Base-by-base conservation (phyloP, 2,329 filamentous ascomycete species). In the Escovopsis sp. region DNA sequence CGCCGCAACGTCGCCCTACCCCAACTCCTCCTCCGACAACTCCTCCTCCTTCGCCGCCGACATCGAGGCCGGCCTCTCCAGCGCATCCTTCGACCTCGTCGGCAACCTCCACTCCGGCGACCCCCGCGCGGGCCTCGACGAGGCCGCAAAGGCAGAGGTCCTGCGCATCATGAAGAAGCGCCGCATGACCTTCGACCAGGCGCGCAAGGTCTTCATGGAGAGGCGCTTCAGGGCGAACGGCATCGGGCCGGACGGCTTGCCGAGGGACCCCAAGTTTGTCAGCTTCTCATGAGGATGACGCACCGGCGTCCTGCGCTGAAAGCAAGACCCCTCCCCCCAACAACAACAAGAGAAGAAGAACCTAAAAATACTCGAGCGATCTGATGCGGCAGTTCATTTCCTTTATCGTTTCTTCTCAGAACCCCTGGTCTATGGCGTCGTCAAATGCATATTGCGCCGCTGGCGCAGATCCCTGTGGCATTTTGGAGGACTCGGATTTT, bases 241-340 rank as follows among this genome's bases (percentile, higher is more conserved):
- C 35, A 94, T 98, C 53, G 85, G 78, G 1, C 70, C 81, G 5
- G 90, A 98, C 57, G 90, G 90, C 4, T 63, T 78, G 47, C 90
- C 90, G 42, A 71, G 76, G 53, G 88, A 96, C 63, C 86, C 87
- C 42, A 94, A 94, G 64, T 93, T 94, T 53, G 86, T 96, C 40
- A 92, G 83, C 53, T 96, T 96, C 59, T 62, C 59, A 31, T 62
- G 43, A 55, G 10, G 2, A 9, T 5, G 19, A 5, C 19, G 19
- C 5, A 5, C 19, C 5, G 19, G 19, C 5, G 5, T 21, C 19
- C 9, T n/a, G n/a, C n/a, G n/a, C n/a, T n/a, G n/a, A n/a, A n/a
- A n/a, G n/a, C n/a, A n/a, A n/a, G n/a, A n/a, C n/a, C n/a, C n/a
- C n/a, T n/a, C n/a, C n/a, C n/a, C n/a, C n/a, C n/a, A n/a, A n/a